phyloP scores from a whole-genome alignment of 441 rosid species.

The Pelargonium fulgidum region DNA sequence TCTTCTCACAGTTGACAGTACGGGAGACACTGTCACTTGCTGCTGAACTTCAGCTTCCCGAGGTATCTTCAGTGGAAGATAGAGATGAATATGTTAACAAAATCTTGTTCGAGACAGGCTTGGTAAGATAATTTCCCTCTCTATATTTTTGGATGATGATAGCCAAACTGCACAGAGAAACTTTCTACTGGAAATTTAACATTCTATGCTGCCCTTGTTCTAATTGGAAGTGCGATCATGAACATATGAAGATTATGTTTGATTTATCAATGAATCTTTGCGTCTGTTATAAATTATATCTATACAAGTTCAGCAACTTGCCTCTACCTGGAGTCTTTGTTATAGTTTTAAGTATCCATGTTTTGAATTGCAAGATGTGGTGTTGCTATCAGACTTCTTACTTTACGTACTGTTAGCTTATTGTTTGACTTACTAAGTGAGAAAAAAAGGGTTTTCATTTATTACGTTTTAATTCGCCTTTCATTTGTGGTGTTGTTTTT shows the following conservation, averaged over 20 bases:
- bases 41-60: slow-evolving; percentile 80
- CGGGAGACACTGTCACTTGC: slow-evolving; percentile 88
- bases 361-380: neutral
- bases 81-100: slow-evolving; percentile 72
- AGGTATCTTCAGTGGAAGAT: slow-evolving; percentile 57
- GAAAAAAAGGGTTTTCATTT: too few species aligned
- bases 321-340: too few species aligned
- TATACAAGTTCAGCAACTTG: neutral
- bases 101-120: slow-evolving; percentile 70
- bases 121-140: slow-evolving; percentile 45
- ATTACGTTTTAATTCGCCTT: too few species aligned
- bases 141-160: neutral
- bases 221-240: neutral
- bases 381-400: neutral
- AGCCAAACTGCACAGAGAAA: neutral
- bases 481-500: slow-evolving; percentile 12
- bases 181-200: neutral
- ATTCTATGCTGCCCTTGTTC: neutral
- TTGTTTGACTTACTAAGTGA: too few species aligned
- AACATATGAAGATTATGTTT: neutral
- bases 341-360: too few species aligned
- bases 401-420: neutral
- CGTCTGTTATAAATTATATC: neutral
- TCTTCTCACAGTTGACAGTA: slow-evolving; percentile 90
- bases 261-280: neutral